phyloP scores from a whole-genome alignment of 352 stramenopile species.

The Globisporangium cederbergense region DNA sequence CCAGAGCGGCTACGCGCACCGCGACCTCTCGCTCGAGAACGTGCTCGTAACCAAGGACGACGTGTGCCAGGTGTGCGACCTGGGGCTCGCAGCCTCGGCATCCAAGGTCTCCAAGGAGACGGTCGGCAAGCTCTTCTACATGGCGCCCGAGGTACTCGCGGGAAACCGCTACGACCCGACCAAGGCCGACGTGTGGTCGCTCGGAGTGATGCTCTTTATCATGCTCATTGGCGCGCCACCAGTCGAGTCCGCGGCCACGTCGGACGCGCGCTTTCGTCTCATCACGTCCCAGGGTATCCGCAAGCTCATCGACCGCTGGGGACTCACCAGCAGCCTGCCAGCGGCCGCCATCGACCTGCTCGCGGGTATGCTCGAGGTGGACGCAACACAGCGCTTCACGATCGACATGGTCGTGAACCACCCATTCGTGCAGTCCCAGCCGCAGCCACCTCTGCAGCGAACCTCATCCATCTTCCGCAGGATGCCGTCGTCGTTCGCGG shows the following conservation, averaged over 20 bases:
- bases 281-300: constrained; percentile 54
- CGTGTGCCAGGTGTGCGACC: constrained; percentile 79
- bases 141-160: constrained; percentile 77
- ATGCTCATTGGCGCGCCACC: constrained; percentile 69
- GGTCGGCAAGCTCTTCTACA: constrained; percentile 86
- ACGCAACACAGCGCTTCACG: constrained; percentile 48
- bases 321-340: constrained; percentile 53
- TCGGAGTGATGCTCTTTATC: constrained; percentile 86
- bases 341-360: constrained; percentile 57
- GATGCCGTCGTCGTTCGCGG: constrained; percentile 30
- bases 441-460: background rate
- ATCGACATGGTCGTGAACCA: constrained; percentile 63
- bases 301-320: constrained; percentile 66
- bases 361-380: constrained; percentile 56
- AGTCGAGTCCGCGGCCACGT: constrained; percentile 52
- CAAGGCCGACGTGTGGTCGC: constrained; percentile 83
- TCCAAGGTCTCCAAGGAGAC: constrained; percentile 41
- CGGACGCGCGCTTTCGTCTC: constrained; percentile 61
- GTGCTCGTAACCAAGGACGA: constrained; percentile 72
- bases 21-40: constrained; percentile 84
- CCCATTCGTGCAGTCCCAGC: constrained; percentile 41
- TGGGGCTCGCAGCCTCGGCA: constrained; percentile 60
- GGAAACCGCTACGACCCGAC: constrained; percentile 57
- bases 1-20: constrained; percentile 69
- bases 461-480: constrained; percentile 15